These are phyloP conservation scores for Phytophthora pini DNA, from an alignment of 352 stramenopile species.

Conservation along the genomic window DNA sequence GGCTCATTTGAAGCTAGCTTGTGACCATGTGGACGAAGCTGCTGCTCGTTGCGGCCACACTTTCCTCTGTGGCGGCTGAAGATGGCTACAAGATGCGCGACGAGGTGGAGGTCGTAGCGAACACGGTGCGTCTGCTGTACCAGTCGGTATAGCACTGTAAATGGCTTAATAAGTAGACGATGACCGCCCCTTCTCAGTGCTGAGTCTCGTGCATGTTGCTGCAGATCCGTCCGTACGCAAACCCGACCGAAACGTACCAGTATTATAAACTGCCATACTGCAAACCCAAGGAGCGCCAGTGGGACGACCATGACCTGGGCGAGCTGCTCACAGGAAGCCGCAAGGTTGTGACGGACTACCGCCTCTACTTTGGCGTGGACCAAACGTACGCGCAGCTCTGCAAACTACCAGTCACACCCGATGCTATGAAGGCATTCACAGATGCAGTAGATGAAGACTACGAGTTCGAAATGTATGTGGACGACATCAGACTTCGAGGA, in stretches of 20 bases:
- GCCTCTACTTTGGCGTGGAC: constrained; percentile 84
- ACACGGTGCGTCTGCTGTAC: constrained; percentile 51
- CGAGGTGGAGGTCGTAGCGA: constrained; percentile 73
- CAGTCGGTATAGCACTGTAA: background rate
- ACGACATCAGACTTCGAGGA: constrained; percentile 97
- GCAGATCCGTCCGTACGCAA: constrained; percentile 94
- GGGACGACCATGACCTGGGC: constrained; percentile 92
- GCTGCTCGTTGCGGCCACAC: constrained; percentile 20
- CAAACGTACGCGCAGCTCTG: constrained; percentile 91
- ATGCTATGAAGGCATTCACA: constrained; percentile 91
- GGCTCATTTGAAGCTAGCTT: constrained; percentile 22
- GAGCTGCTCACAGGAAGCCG: constrained; percentile 97
- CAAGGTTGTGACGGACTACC: constrained; percentile 90
- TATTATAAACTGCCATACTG: constrained; percentile 99
- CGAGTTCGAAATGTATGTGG: constrained; percentile 98
- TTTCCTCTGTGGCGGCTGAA: constrained; percentile 12
- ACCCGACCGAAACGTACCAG: constrained; percentile 98
- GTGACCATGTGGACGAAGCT: constrained; percentile 17
- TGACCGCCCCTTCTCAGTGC: background rate
- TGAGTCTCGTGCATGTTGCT: constrained; percentile 3
- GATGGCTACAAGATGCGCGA: constrained; percentile 63
- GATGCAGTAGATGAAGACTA: constrained; percentile 98
- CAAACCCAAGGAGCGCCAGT: constrained; percentile 81
- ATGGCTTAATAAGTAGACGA: background rate
- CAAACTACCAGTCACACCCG: constrained; percentile 75